Evolutionary conservation across 371 early-diverging fungal genomes (phyloP).

Genomic region (Paraphysoderma sedebokerense): DNA sequence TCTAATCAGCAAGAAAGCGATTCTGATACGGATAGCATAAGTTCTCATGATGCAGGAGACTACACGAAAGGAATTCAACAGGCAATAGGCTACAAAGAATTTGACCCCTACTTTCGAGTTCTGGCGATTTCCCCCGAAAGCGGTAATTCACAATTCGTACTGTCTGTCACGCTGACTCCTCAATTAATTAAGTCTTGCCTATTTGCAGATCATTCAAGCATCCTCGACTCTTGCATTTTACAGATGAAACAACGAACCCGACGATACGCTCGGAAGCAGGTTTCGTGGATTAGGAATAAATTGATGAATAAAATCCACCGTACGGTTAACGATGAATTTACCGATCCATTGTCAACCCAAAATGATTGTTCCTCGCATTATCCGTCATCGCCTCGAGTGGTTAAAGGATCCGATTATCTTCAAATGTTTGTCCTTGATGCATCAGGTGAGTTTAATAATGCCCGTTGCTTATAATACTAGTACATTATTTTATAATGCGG

Average conservation of each 20-base stretch:
- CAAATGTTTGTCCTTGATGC: slow-evolving; percentile 61
- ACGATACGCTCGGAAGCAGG: neutral
- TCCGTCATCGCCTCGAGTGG: no score
- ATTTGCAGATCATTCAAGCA: neutral
- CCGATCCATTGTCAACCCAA: no score
- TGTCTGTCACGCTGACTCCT: slow-evolving; percentile 5
- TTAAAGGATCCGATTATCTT: slow-evolving; percentile 6
- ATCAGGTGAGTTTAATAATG: slow-evolving; percentile 24
- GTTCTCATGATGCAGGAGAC: slow-evolving; percentile 8
- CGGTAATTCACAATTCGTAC: no score
- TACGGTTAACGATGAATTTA: no score
- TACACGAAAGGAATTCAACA: slow-evolving; percentile 68
- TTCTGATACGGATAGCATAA: slow-evolving; percentile 14
- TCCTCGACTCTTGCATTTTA: slow-evolving; percentile 3
- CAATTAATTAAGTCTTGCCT: neutral
- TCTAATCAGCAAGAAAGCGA: no score
- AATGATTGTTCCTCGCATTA: no score
- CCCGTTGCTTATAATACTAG: neutral
- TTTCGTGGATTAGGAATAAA: slow-evolving; percentile 1
- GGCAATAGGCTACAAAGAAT: slow-evolving; percentile 75
- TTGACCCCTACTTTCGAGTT: slow-evolving; percentile 51
- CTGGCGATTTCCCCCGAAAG: no score
- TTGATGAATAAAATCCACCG: slow-evolving; percentile 7
- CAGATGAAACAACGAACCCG: slow-evolving; percentile 2
- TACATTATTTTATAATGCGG: neutral